Evolutionary conservation across 176 grass and related monocot species (phyloP), one percentile per base, ranked within the genome.

Genomic region (Cenchrus fungigraminus): DNA sequence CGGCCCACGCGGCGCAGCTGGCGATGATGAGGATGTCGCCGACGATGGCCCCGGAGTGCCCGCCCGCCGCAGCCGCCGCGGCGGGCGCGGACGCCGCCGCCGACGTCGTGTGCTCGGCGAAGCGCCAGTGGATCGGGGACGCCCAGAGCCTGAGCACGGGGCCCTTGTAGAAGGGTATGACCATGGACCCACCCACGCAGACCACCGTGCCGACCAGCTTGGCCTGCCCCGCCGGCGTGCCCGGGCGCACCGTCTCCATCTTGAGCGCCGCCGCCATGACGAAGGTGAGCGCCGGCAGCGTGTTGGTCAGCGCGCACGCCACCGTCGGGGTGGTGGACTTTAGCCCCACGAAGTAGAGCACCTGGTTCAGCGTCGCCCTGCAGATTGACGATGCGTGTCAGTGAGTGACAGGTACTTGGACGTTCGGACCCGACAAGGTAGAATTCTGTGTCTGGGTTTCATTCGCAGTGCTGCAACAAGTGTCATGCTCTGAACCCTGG

Each of bases 151-250:
- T 31, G 40, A 98, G 54, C 16, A 83, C 76, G 2, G 75, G 47
- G 64, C 96, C 96, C 86, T 92, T 95, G 91, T 92, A 98, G 88
- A 98, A 98, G 12, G 96, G 92, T 31, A 98, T 94, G 13, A 98
- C 31, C 96, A 98, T 94, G 66, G 96, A 94, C 2, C 93, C 96
- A 3, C 96, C 91, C 13, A 98, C 83, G 62, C 96, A 94, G 54
- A 94, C 58, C 9, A 82, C 76, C 19, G 93, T 95, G 73, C 96
- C 96, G 1, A 83, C 11, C 61, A 95, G 63, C 79, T 98, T 98
- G 1, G 89, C 93, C 81, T 86, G 91, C 15, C 93, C 89, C 29
- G 87, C 57, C 31, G 67, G 16, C 22, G 91, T 78, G 4, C 3
- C 37, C 17, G 69, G 74, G 34, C 91, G 82, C 55, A 91, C 75